Base-by-base conservation (phyloP, 495 filamentous ascomycete genomes). In the Penicillium herquei region DNA sequence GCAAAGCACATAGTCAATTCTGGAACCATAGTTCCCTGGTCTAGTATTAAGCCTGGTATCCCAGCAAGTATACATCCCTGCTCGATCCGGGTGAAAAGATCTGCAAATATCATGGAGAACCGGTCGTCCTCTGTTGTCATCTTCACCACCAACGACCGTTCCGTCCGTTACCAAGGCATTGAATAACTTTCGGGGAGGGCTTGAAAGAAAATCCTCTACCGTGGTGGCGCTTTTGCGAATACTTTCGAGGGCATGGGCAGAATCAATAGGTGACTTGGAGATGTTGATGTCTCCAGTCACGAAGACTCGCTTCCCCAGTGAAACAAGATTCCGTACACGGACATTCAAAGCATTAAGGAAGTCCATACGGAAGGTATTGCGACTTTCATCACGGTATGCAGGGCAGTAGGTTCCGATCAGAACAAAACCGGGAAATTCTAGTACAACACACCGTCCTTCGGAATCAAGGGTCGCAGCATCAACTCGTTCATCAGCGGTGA, bases 11-110 rank as follows among this genome's bases (percentile, higher is more conserved):
- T 96, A 98, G 65, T 98, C 94, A 51, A 98, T 97, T 32, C 94
- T 78, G 34, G 89, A 85, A 1, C 94, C 94, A 65, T 84, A 92
- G 67, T 98, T 98, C 11, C 88, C 93, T 1, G 94, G 94, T 35
- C 94, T 81, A 17, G 88, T 87, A 69, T 95, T 95, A 60, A 89
- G 87, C 65, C 84, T 87, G 52, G 88, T 87, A 54, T 96, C 89
- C 92, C 92, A 92, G 67, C 92, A 96, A 7, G 94, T 98, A 70
- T 90, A 98, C 94, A 98, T 98, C 43, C 92, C 91, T 53, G 76
- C 77, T 6, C 94, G 83, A 33, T 72, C 72, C 2, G 89, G 87
- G 67, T 96, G 89, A 63, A 92, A 94, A 30, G 83, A 84, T 53
- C 94, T 80, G 67, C 90, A 93, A 46, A 95, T 82, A 77, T 98